Percentiles rank a stretch among this genome's conserved stretches.
phyloP scores from a whole-genome alignment of 2,329 filamentous ascomycete genomes.

The Ceratocystis cacaofunesta region DNA sequence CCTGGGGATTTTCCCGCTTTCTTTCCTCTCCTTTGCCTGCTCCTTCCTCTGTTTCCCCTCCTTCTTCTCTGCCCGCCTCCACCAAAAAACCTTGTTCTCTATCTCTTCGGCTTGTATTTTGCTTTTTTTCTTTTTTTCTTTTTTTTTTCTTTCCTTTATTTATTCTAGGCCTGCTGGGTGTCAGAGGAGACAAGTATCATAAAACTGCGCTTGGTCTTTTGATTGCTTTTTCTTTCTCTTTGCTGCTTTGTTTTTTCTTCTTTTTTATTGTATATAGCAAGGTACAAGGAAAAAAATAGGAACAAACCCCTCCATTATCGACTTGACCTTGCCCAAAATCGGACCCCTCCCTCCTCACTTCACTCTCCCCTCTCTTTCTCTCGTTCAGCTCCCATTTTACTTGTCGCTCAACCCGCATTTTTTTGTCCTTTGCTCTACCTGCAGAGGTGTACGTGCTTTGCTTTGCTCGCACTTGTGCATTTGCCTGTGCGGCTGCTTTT shows the following conservation, averaged over 20 bases:
- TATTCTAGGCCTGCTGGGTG: too few relatives aligned
- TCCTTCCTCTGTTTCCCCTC: background rate
- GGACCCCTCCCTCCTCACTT: background rate
- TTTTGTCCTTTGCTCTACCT: background rate
- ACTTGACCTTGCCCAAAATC: background rate
- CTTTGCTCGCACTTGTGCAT: background rate
- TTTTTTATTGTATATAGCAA: background rate
- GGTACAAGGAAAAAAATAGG: background rate
- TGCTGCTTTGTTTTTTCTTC: background rate
- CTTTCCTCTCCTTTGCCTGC: background rate
- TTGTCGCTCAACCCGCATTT: background rate
- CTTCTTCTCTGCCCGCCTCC: background rate
- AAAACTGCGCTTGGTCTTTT: background rate
- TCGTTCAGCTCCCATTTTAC: background rate
- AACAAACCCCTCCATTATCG: slow-evolving; percentile 2
- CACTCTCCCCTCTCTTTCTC: background rate
- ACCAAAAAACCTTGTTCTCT: background rate
- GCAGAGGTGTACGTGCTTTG: background rate
- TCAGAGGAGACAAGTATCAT: background rate
- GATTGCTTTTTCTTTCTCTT: background rate
- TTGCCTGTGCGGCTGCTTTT: background rate
- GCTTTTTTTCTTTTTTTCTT: background rate
- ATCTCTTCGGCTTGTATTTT: background rate
- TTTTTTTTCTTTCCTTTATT: background rate
- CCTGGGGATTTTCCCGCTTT: background rate